phyloP scores from a whole-genome alignment of 2,329 filamentous ascomycete genomes.

The Aspergillus ochraceus region DNA sequence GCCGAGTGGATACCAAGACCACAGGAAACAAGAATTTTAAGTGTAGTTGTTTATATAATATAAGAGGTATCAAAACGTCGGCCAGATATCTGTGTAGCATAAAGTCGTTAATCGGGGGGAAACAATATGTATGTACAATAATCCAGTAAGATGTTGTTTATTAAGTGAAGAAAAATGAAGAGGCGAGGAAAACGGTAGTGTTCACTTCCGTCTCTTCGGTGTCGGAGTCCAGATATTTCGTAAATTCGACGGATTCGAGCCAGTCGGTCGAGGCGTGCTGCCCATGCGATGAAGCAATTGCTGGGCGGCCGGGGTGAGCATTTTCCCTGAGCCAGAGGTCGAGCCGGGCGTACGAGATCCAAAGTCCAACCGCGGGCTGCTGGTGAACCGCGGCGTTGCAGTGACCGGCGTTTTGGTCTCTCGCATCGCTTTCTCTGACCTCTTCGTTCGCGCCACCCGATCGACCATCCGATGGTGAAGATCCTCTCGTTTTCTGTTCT shows the following conservation, averaged over 20 bases:
- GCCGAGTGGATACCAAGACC: too few relatives aligned
- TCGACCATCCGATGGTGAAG: conserved; percentile 88
- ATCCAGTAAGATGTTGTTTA: not conserved
- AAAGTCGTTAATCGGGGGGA: too few relatives aligned
- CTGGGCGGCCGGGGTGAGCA: conserved; percentile 47
- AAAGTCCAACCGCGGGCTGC: conserved; percentile 40
- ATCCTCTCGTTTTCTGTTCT: conserved; percentile 73
- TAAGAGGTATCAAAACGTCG: too few relatives aligned
- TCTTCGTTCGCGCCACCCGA: conserved; percentile 70
- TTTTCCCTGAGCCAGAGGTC: conserved; percentile 25
- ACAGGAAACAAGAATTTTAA: too few relatives aligned
- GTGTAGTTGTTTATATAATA: too few relatives aligned
- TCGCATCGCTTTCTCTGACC: conserved; percentile 59
- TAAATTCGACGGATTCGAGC: conserved; percentile 18
- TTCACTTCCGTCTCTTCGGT: conserved; percentile 27
- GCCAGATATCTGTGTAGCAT: too few relatives aligned
- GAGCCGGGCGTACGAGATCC: conserved; percentile 26
- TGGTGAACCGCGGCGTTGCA: conserved; percentile 37
- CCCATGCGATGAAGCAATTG: conserved; percentile 42
- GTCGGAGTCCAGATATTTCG: conserved; percentile 44
- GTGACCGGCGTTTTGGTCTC: conserved; percentile 53
- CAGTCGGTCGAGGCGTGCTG: conserved; percentile 30
- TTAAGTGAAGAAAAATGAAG: not conserved
- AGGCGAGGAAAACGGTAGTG: not conserved
- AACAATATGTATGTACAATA: not conserved